Percentiles rank a stretch among this genome's conserved stretches.
Evolutionary conservation across 1,139 yeast genomes (phyloP).

Genomic region (Hanseniaspora uvarum): DNA sequence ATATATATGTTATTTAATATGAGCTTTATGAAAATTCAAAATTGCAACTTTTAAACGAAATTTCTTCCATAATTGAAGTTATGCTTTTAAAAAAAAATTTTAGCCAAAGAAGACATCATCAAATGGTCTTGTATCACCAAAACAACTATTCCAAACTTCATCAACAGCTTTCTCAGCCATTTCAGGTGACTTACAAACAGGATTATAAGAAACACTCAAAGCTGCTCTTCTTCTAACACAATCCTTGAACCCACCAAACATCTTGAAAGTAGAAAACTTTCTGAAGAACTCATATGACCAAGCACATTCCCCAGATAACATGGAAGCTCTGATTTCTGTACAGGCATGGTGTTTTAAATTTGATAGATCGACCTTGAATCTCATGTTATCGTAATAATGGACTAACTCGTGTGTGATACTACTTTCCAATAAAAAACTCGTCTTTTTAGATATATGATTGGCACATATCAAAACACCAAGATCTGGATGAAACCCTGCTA

Average conservation of each 20-base stretch:
- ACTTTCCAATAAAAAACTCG: slow-evolving; percentile 79
- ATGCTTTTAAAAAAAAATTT: no score
- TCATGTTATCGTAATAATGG: slow-evolving; percentile 84
- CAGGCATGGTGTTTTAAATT: slow-evolving; percentile 91
- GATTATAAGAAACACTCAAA: slow-evolving; percentile 75
- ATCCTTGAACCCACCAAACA: slow-evolving; percentile 70
- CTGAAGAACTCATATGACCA: slow-evolving; percentile 67
- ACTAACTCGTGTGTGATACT: slow-evolving; percentile 85
- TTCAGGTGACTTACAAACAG: slow-evolving; percentile 58
- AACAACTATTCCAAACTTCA: slow-evolving; percentile 87
- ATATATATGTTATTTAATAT: background rate
- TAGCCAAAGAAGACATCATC: slow-evolving; percentile 57
- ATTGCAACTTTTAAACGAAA: background rate
- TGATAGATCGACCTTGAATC: slow-evolving; percentile 75
- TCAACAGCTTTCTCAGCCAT: slow-evolving; percentile 74
- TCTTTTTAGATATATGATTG: slow-evolving; percentile 50
- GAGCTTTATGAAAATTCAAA: background rate
- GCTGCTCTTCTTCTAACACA: slow-evolving; percentile 86
- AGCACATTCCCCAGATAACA: slow-evolving; percentile 90
- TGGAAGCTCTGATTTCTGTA: slow-evolving; percentile 88
- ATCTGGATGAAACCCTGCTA: slow-evolving; percentile 91
- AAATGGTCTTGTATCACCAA: slow-evolving; percentile 89
- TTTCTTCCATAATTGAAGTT: background rate
- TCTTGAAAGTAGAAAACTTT: slow-evolving; percentile 29
- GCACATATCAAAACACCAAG: slow-evolving; percentile 80